These are phyloP conservation scores for Bondarzewia mesenterica DNA, from an alignment of 1,284 basidiomycete genomes.

Conservation along the genomic window DNA sequence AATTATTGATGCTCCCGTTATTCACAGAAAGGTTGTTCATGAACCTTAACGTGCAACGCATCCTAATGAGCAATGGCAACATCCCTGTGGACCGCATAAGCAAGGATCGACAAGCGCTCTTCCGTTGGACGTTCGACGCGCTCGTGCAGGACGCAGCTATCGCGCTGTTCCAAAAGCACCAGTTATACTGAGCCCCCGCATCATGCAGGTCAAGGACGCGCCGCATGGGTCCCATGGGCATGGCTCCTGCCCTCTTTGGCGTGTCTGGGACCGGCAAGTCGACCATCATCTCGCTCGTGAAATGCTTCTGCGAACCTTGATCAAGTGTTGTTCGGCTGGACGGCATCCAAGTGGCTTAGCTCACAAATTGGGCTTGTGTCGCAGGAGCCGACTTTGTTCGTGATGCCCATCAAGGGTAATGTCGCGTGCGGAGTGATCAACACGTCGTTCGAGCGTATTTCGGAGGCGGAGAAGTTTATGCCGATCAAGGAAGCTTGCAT, in stretches of 20 bases:
- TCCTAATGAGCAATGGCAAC: slow-evolving; percentile 87
- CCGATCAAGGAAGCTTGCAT: slow-evolving; percentile 84
- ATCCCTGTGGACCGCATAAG: slow-evolving; percentile 93
- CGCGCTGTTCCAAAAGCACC: slow-evolving; percentile 91
- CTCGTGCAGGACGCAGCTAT: slow-evolving; percentile 74
- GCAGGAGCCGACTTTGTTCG: slow-evolving; percentile 87
- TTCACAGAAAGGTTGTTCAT: slow-evolving; percentile 65
- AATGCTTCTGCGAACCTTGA: slow-evolving; percentile 86
- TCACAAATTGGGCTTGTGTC: slow-evolving; percentile 86
- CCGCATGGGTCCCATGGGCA: slow-evolving; percentile 62
- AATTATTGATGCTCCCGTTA: too few relatives aligned
- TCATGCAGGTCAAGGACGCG: slow-evolving; percentile 81
- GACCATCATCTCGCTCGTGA: slow-evolving; percentile 73
- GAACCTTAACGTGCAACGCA: slow-evolving; percentile 63
- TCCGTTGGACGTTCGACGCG: slow-evolving; percentile 84
- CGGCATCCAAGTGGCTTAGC: slow-evolving; percentile 81
- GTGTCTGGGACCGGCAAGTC: slow-evolving; percentile 89
- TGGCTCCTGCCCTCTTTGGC: slow-evolving; percentile 84
- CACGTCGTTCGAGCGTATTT: slow-evolving; percentile 60
- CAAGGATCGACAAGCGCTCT: slow-evolving; percentile 86
- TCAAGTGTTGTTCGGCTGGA: slow-evolving; percentile 73
- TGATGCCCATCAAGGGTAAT: slow-evolving; percentile 70
- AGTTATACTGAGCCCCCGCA: slow-evolving; percentile 85
- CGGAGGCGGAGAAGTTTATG: slow-evolving; percentile 70
- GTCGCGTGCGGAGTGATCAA: slow-evolving; percentile 88